A percentile compares a stretch with the other conserved stretches of the same genome.
Conservation (phyloP, 257 asterid genomes). For the Solanum infundibuliforme region DNA sequence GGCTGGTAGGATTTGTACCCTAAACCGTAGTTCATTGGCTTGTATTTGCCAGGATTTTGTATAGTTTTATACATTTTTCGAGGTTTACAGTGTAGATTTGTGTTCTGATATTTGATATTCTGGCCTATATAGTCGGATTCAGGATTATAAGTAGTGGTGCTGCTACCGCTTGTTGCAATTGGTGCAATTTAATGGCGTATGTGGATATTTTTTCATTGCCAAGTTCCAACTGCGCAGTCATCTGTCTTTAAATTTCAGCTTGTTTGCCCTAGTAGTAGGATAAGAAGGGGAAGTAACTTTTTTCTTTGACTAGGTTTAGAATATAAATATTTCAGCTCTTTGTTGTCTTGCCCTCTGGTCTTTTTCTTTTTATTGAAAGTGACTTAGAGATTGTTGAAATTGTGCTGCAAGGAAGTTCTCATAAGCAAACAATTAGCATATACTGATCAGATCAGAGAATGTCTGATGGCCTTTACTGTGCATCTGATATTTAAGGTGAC, state of each 20-base stretch:
- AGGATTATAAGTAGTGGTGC: background rate
- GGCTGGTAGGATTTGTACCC: background rate
- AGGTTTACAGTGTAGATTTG: background rate
- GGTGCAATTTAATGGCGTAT: background rate
- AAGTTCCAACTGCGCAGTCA: background rate
- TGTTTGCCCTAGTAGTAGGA: background rate
- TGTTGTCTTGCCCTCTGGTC: background rate
- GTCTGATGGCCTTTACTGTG: background rate
- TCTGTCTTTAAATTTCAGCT: background rate
- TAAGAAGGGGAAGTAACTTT: background rate
- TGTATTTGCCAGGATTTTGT: background rate
- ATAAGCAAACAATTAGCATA: background rate
- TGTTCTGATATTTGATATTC: background rate
- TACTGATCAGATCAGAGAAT: background rate
- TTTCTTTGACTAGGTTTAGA: background rate
- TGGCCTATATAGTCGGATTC: background rate
- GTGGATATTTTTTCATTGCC: background rate
- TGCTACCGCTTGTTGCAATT: background rate
- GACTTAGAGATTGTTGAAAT: background rate
- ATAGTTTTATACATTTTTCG: background rate
- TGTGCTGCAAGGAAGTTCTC: background rate
- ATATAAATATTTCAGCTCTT: background rate
- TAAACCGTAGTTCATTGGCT: background rate
- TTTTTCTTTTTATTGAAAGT: background rate
- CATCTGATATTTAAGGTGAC: background rate